Evolutionary conservation across 2,329 filamentous ascomycete species (phyloP).

Genomic region (Aplosporella prunicola): DNA sequence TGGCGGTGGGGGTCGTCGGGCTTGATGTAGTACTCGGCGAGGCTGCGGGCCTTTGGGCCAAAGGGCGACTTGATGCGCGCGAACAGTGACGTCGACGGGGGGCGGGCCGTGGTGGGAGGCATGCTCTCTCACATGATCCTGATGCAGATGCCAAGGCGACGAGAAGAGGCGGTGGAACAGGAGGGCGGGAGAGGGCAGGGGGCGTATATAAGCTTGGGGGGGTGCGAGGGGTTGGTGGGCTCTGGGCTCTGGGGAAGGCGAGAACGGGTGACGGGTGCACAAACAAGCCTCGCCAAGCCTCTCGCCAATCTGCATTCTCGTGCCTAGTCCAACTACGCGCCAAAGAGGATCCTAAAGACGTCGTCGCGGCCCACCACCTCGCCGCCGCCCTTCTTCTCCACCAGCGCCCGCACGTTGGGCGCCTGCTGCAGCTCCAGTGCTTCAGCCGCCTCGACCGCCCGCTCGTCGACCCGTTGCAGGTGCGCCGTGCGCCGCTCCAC

Average conservation of each 20-base stretch:
- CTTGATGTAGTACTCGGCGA: conserved; percentile 69
- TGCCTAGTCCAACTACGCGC: background rate
- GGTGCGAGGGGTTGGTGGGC: conserved; percentile 1
- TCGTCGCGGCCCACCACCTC: conserved; percentile 72
- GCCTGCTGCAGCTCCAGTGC: conserved; percentile 72
- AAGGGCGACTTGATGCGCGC: conserved; percentile 49
- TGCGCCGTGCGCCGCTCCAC: conserved; percentile 71
- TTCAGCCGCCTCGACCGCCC: conserved; percentile 70
- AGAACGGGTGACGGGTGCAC: background rate
- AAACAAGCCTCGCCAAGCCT: conserved; percentile 10
- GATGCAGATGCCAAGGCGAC: conserved; percentile 9
- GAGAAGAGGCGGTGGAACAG: conserved; percentile 10
- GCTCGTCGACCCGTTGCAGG: conserved; percentile 50
- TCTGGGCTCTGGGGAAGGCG: background rate
- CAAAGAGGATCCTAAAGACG: too few relatives aligned
- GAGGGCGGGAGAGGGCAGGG: conserved; percentile 5
- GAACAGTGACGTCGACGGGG: conserved; percentile 30
- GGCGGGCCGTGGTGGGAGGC: conserved; percentile 11
- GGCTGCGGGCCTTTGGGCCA: conserved; percentile 49
- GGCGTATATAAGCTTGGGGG: conserved; percentile 1
- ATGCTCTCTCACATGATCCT: conserved; percentile 12
- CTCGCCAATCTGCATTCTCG: conserved; percentile 4
- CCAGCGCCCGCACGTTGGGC: conserved; percentile 59
- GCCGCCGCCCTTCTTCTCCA: conserved; percentile 58
- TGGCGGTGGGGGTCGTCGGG: conserved; percentile 69